Evolutionary conservation across 208 protist species (phyloP), one percentile per base, ranked within the genome.

Genomic region (Wallacemonas sp.): DNA sequence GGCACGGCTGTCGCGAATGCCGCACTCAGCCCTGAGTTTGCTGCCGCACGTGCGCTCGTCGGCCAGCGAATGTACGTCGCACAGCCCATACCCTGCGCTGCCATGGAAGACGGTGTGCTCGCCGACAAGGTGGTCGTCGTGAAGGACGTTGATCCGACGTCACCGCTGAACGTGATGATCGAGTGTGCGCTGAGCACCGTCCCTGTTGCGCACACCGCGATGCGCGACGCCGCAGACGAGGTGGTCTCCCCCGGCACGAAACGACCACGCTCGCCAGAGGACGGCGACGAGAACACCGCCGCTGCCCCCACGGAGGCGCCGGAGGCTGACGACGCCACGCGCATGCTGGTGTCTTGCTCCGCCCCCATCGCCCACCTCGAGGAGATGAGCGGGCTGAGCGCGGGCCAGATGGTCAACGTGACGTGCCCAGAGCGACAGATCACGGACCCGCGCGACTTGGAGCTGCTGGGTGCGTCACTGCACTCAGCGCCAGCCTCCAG

Each of bases 121-220:
- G 82, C 76, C 9, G 88, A 94, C 72, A 86, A 85, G 52, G 73
- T 92, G 47, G 88, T 94, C 6, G 57, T 64, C 11, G 88, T 88
- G 6, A 65, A 65, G 14, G 79, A 49, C 21, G 68, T 92, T 1
- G 85, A 94, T 52, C 85, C 83, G 2, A 34, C 77, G 0, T 80
- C 65, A 8, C 62, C 85, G 2, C 70, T 75, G 21, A 69, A 74
- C 39, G 88, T 92, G 21, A 21, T 86, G n/a, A 73, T 87, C 29
- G 76, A 82, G 56, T 94, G 83, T 60, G 44, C 29, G 23, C 67
- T 81, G 9, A 43, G 49, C 56, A 74, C 46, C n/a, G 61, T 21
- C 36, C 19, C 24, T 17, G 8, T 1, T 2, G 17, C 44, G 23
- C 4, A 33, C 33, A 30, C n/a, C 27, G 16, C 33, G n/a, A n/a